phyloP scores from a whole-genome alignment of 768 basidiomycete species.

The Boletus tomentosulus region DNA sequence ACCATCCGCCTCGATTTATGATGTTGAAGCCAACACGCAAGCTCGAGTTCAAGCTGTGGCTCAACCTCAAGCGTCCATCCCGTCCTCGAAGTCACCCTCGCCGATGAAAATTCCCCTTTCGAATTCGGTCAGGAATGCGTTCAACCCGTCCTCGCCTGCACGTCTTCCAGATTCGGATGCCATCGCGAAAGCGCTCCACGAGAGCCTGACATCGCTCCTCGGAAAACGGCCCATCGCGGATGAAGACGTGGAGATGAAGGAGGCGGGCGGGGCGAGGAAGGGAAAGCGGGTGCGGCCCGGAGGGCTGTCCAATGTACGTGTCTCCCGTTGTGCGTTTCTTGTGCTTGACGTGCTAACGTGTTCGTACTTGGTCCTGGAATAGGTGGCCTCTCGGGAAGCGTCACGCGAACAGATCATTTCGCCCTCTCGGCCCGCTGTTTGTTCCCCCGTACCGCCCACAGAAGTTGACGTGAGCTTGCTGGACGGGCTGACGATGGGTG shows the following conservation, averaged over 20 bases:
- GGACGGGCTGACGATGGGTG: slow-evolving; percentile 17
- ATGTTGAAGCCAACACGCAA: slow-evolving; percentile 25
- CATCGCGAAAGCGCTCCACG: slow-evolving; percentile 57
- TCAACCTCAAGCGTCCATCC: slow-evolving; percentile 35
- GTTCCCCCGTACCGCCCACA: not conserved
- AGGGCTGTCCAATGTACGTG: slow-evolving; percentile 34
- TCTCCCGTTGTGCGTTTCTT: not conserved
- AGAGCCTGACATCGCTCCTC: slow-evolving; percentile 63
- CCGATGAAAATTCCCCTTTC: slow-evolving; percentile 45
- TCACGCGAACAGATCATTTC: slow-evolving; percentile 29
- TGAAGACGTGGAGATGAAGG: slow-evolving; percentile 30
- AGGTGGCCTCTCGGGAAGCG: slow-evolving; percentile 34
- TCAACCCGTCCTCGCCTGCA: slow-evolving; percentile 19
- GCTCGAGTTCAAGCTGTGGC: slow-evolving; percentile 19
- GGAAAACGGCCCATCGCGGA: slow-evolving; percentile 59
- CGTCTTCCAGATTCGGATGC: slow-evolving; percentile 42
- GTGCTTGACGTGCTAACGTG: not conserved
- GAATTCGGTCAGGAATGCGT: slow-evolving; percentile 14
- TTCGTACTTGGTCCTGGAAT: too few relatives aligned
- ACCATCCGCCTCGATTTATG: slow-evolving; percentile 5
- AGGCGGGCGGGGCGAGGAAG: slow-evolving; percentile 16
- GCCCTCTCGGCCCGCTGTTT: slow-evolving; percentile 5
- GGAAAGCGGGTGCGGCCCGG: slow-evolving; percentile 38
- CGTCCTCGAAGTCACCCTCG: slow-evolving; percentile 54
- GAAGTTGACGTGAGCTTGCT: slow-evolving; percentile 31